These are phyloP conservation scores for Epithele typhae DNA, from an alignment of 768 basidiomycete species.

Conservation along the genomic window DNA sequence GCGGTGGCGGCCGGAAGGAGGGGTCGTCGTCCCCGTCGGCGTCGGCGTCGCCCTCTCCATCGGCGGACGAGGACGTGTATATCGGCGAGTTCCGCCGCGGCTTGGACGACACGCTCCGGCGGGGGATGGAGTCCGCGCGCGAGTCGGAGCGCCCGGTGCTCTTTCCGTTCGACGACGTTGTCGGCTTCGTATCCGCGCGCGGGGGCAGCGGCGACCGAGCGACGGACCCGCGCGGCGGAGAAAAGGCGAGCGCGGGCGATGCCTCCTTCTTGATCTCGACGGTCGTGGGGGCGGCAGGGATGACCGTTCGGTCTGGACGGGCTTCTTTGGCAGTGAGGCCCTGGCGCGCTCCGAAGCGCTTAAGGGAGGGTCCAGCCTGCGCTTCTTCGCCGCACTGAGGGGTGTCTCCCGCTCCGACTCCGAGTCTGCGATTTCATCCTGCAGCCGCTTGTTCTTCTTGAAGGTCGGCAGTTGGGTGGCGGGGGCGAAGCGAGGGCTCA, in stretches of 20 bases:
- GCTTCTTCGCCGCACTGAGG: slow-evolving; percentile 15
- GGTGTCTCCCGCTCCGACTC: slow-evolving; percentile 16
- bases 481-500: background rate
- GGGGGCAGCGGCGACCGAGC: slow-evolving; percentile 7
- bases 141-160: background rate
- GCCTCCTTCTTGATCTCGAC: slow-evolving; percentile 36
- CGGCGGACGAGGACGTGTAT: slow-evolving; percentile 54
- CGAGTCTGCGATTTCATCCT: slow-evolving; percentile 12
- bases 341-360: slow-evolving; percentile 10
- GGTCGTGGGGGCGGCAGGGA: slow-evolving; percentile 17
- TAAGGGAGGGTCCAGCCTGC: slow-evolving; percentile 9
- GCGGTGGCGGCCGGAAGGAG: no score
- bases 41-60: slow-evolving; percentile 26
- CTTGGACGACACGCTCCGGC: no score
- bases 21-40: slow-evolving; percentile 36
- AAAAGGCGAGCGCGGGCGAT: slow-evolving; percentile 18
- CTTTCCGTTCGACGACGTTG: slow-evolving; percentile 6
- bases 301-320: slow-evolving; percentile 22
- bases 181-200: slow-evolving; percentile 3
- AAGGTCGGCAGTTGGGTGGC: slow-evolving; percentile 3
- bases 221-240: slow-evolving; percentile 15
- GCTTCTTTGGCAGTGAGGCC: slow-evolving; percentile 31
- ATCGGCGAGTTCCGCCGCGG: slow-evolving; percentile 48
- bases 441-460: slow-evolving; percentile 24
- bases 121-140: no score